phyloP scores from a whole-genome alignment of 805 yeast genomes.

The Komagataella populi region DNA sequence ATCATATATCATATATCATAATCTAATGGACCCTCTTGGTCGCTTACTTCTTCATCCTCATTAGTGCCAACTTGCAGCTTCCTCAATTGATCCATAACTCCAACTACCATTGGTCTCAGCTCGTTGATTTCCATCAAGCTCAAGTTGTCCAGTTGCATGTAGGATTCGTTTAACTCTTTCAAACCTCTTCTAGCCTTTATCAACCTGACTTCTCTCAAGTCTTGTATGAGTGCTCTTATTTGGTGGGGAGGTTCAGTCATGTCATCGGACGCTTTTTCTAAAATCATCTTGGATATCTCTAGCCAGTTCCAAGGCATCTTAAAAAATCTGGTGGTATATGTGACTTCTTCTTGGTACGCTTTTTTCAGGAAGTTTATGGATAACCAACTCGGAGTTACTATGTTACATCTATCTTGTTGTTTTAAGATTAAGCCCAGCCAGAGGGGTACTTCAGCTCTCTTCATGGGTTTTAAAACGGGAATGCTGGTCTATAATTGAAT shows the following conservation, averaged over 20 bases:
- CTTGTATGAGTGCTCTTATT: slow-evolving; percentile 61
- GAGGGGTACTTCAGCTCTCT: slow-evolving; percentile 57
- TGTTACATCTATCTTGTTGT: slow-evolving; percentile 74
- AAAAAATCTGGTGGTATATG: slow-evolving; percentile 44
- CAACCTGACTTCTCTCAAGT: slow-evolving; percentile 69
- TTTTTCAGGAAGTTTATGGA: slow-evolving; percentile 35
- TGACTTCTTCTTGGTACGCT: slow-evolving; percentile 54
- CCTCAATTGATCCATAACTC: slow-evolving; percentile 68
- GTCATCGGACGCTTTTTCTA: slow-evolving; percentile 66
- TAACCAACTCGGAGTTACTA: slow-evolving; percentile 83
- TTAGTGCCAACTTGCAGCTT: slow-evolving; percentile 26
- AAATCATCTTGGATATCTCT: slow-evolving; percentile 58
- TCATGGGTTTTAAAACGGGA: slow-evolving; percentile 53
- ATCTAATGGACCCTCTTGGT: not conserved
- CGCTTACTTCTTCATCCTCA: not conserved
- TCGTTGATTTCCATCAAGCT: slow-evolving; percentile 82
- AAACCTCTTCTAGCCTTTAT: slow-evolving; percentile 76
- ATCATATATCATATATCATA: not conserved
- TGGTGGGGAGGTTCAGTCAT: slow-evolving; percentile 59
- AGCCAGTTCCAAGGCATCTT: slow-evolving; percentile 82
- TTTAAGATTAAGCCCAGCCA: slow-evolving; percentile 83
- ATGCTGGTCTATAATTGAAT: slow-evolving; percentile 23
- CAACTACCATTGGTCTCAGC: slow-evolving; percentile 67
- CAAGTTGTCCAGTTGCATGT: slow-evolving; percentile 71
- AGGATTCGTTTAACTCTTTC: slow-evolving; percentile 63